These are phyloP conservation scores for Ascochyta koolunga DNA, from an alignment of 2,329 filamentous ascomycete genomes.

Conservation along the genomic window DNA sequence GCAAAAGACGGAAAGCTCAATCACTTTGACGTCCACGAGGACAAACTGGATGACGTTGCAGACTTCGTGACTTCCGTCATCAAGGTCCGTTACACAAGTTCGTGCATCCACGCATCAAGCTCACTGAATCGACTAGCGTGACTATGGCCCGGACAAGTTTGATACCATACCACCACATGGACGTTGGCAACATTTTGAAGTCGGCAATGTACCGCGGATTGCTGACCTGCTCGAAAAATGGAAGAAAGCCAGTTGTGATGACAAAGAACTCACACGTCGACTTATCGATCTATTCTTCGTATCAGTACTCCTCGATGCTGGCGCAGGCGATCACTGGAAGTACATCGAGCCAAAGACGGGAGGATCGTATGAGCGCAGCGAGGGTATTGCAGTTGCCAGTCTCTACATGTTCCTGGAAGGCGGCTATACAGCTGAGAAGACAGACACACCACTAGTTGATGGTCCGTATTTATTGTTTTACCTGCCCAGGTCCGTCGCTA, in stretches of 20 bases:
- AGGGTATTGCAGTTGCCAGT: slow-evolving; percentile 78
- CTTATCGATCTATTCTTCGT: slow-evolving; percentile 79
- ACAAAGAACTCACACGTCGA: slow-evolving; percentile 72
- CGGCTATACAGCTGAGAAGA: slow-evolving; percentile 81
- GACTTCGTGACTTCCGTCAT: slow-evolving; percentile 86
- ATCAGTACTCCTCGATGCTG: slow-evolving; percentile 82
- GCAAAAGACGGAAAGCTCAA: slow-evolving; percentile 58
- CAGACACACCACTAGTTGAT: slow-evolving; percentile 65
- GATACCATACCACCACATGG: slow-evolving; percentile 70
- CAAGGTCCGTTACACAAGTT: slow-evolving; percentile 66
- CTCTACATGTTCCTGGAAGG: slow-evolving; percentile 86
- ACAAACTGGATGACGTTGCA: slow-evolving; percentile 78
- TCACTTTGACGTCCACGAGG: slow-evolving; percentile 85
- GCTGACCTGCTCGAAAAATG: slow-evolving; percentile 71
- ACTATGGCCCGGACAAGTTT: slow-evolving; percentile 66
- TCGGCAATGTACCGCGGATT: slow-evolving; percentile 74
- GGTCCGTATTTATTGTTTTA: slow-evolving; percentile 64
- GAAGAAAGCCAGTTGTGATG: slow-evolving; percentile 61
- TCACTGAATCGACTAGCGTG: slow-evolving; percentile 57
- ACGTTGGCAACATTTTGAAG: slow-evolving; percentile 77
- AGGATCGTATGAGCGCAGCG: slow-evolving; percentile 78
- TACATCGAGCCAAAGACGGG: slow-evolving; percentile 89
- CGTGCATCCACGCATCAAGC: background rate
- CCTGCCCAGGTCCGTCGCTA: background rate
- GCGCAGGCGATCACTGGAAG: slow-evolving; percentile 84